Evolutionary conservation across 2,329 filamentous ascomycete genomes (phyloP), one percentile per base, ranked within the genome.

Genomic region (Apiospora phragmitis): DNA sequence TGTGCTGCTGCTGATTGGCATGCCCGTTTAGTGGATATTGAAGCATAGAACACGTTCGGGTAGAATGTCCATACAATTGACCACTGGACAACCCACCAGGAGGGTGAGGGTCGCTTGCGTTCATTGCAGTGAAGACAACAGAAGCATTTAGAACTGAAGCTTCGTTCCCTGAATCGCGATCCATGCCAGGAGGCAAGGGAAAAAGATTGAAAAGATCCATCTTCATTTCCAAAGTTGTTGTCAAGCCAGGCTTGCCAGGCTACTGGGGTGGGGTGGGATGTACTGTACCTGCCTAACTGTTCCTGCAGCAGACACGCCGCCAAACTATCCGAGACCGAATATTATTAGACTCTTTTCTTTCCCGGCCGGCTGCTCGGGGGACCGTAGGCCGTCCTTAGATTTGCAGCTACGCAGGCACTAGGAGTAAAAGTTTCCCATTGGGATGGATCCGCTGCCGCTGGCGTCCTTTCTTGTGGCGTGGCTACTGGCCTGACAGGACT

Each of bases 351-450:
- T n/a, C 55, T 62, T 62, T 32, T n/a, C 21, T 21, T n/a, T 62
- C 55, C 55, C 55, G 9, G 55, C 55, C 55, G 55, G 55, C 55
- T 62, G n/a, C n/a, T 62, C 55, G 55, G 55, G 55, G 32, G 55
- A 7, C 55, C 55, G 55, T n/a, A 62, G 55, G 4, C 55, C 51
- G 51, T 21, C 16, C 16, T 35, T 62, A 32, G 55, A 38, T 35
- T 62, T 5, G 55, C 29, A 21, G 32, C 55, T 38, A 62, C 21
- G 11, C 9, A 38, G 55, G 9, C 55, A 62, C 55, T 62, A 62
- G 55, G 38, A 62, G 55, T 18, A 38, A n/a, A n/a, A n/a, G n/a
- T n/a, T n/a, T 38, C 18, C 32, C 55, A 62, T 62, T 62, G 55
- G 18, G n/a, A 18, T 62, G 32, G 55, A 62, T 62, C 55, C 55